Base-by-base conservation (phyloP, 2,329 filamentous ascomycete species). In the Aspergillus terreus region DNA sequence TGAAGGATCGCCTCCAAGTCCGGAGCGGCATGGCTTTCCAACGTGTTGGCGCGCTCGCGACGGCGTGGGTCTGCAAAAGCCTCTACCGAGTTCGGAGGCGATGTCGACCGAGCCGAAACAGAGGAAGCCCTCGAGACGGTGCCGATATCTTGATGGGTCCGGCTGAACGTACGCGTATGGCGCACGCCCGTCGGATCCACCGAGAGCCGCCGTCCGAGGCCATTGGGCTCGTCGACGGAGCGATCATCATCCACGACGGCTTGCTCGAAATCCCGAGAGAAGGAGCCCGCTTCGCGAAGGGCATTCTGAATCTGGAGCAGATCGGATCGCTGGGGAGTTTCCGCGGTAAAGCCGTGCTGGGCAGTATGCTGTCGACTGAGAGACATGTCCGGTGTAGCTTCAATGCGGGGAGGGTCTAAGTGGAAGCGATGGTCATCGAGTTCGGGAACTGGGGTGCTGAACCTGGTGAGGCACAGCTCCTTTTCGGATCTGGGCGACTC, bases 31-130 rank as follows among this genome's bases (percentile, higher is more conserved):
- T 77, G 74, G 67, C 83, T 86, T 53, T 85, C 90, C 55, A 82
- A 68, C 3, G 85, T 87, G 46, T 82, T 81, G 44, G 83, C 80
- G 41, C 92, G 87, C 66, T 92, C 89, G 53, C 92, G 86, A 53
- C 90, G 88, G 46, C 90, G 87, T 50, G 90, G 89, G 64, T 94
- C 89, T 15, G 94, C 94, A 71, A 99, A 99, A 4, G 94, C 94
- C 70, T 97, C 95, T 47, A 99, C 91, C 0, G 94, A 99, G 71
- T 96, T 99, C 6, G 94, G 94, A 10, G 92, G 92, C 5, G 94
- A 97, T 2, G 83, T 76, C 1, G 89, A 90, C 50, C 90, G 82
- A 44, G 82, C 83, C 19, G 80, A 80, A 3, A 71, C 67, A 4
- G 79, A 81, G 15, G 76, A 78, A 17, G 70, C 70, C 51, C 76